These are phyloP conservation scores for Bathelium albidoporum DNA, from an alignment of 495 filamentous ascomycete species.

Conservation along the genomic window DNA sequence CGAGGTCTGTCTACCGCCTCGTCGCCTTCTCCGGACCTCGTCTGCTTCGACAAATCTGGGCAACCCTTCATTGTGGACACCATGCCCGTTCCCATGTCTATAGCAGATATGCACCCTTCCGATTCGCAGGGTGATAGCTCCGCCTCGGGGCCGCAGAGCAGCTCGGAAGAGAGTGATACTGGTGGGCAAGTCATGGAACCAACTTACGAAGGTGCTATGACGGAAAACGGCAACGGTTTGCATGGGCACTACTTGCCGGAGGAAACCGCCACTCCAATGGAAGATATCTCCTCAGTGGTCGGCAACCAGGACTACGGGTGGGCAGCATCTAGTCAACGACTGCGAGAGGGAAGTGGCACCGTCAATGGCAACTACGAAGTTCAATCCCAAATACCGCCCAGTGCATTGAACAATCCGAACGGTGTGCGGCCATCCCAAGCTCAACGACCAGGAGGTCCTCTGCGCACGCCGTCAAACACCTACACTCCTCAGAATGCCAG, in stretches of 20 bases:
- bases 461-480: constrained; percentile 56
- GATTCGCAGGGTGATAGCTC: constrained; percentile 1
- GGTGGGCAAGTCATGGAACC: background rate
- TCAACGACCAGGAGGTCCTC: constrained; percentile 5
- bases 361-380: background rate
- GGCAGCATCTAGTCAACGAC: background rate
- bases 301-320: background rate
- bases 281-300: background rate
- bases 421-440: background rate
- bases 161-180: background rate
- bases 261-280: background rate
- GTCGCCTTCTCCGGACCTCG: background rate
- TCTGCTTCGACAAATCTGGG: background rate
- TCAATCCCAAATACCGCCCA: background rate
- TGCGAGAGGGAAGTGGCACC: background rate
- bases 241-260: background rate
- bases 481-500: constrained; percentile 55
- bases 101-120: background rate
- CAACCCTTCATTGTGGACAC: constrained; percentile 4
- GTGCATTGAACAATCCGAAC: background rate
- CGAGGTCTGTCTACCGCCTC: background rate
- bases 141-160: background rate
- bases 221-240: background rate
- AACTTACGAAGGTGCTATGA: background rate
- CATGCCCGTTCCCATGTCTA: background rate